Percentiles rank a stretch among this genome's conserved stretches.
Conservation (phyloP, 495 filamentous ascomycete species). For the Echria macrotheca region DNA sequence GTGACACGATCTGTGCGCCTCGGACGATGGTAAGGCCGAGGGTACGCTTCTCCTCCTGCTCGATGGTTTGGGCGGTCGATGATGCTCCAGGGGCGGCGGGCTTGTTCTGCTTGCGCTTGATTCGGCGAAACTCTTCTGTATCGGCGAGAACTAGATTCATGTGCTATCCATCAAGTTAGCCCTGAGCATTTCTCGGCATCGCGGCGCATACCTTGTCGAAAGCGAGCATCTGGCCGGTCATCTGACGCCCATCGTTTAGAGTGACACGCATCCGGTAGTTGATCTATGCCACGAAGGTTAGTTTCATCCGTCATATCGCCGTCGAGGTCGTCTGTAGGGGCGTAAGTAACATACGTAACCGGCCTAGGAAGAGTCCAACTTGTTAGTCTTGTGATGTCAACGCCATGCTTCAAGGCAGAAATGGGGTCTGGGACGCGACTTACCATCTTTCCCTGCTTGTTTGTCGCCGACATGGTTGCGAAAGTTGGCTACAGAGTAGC, state of each 20-base stretch:
- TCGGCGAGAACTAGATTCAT: conserved; percentile 99
- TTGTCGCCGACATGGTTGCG: conserved; percentile 76
- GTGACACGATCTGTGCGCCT: conserved; percentile 85
- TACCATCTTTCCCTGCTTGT: conserved; percentile 99
- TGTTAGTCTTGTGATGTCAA: conserved; percentile 71
- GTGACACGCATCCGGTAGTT: conserved; percentile 99
- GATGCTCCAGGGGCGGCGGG: conserved; percentile 60
- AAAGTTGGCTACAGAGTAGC: conserved; percentile 63
- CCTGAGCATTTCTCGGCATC: no score
- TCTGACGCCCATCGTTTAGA: conserved; percentile 89
- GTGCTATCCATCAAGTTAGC: conserved; percentile 60
- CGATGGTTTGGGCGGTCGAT: conserved; percentile 56
- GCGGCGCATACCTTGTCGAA: conserved; percentile 85
- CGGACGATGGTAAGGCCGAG: conserved; percentile 93
- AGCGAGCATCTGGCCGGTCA: conserved; percentile 94
- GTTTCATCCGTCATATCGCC: no score
- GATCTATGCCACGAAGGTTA: no score
- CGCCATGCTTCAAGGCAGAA: conserved; percentile 36
- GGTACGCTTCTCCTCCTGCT: conserved; percentile 93
- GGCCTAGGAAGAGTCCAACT: conserved; percentile 58
- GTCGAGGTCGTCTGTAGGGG: neutral
- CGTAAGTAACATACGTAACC: conserved; percentile 75
- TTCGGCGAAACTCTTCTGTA: conserved; percentile 96
- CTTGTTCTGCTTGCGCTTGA: conserved; percentile 83
- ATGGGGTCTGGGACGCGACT: conserved; percentile 42